Base-by-base conservation (phyloP, 2,329 filamentous ascomycete species). In the Sordariomycetes sp. region DNA sequence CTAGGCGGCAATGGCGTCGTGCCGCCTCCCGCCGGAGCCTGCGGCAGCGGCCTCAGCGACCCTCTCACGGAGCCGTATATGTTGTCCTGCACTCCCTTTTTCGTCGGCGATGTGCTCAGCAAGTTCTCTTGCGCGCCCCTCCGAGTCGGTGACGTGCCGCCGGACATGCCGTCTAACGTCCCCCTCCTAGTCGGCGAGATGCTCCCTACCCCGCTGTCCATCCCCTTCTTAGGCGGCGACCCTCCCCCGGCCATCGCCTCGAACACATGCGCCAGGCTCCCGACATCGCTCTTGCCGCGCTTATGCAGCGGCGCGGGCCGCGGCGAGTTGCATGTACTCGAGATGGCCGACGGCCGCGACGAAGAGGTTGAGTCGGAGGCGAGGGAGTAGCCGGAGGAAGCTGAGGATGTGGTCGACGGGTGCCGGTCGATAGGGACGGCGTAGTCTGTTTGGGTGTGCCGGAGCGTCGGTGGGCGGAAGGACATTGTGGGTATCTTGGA, bases 251-350 rank as follows among this genome's bases (percentile, higher is more conserved):
- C 59, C 71, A 67, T 70, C 50, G 66, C 54, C 65, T 73, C 71
- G 62, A 78, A 71, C 59, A 75, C 70, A 63, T 76, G 67, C 65
- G 83, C 78, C 22, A 50, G 45, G 51, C 76, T 75, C 59, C 78
- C 77, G 58, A 80, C 80, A 74, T 94, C 88, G 71, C 88, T 92
- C 69, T 84, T 79, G 60, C 87, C 87, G 67, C 89, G 82, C 69
- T 84, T 87, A 66, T 92, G 89, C 54, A 78, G 76, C 60, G 52
- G n/a, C 28, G 52, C 10, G 20, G 52, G 64, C 59, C 67, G 67
- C 59, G 70, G 60, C 20, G 67, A 62, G 68, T 81, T 15, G 34
- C 50, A 80, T 52, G 75, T 75, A 67, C 81, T 82, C 36, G 88
- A 89, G n/a, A 79, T 79, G 61, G 82, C 78, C 35, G 89, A 92